Percentiles rank a stretch among this genome's conserved stretches.
These are phyloP conservation scores for Epichloe hybrida DNA, from an alignment of 2,329 filamentous ascomycete species.

Conservation along the genomic window DNA sequence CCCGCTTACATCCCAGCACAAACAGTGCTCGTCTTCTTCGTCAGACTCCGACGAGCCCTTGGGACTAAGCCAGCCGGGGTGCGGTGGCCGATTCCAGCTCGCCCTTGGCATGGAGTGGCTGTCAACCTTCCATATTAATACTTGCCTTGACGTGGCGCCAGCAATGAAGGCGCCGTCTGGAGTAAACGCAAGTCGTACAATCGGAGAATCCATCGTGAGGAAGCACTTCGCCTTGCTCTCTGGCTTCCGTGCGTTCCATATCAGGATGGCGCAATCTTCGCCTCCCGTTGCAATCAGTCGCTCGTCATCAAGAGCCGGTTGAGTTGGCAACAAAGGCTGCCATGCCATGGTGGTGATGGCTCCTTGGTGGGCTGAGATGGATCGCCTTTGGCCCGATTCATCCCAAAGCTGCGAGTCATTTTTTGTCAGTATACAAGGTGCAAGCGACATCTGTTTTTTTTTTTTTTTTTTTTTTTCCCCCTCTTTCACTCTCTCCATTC, in stretches of 20 bases:
- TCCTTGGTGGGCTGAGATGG: constrained; percentile 46
- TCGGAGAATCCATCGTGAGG: constrained; percentile 45
- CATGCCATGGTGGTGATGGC: constrained; percentile 44
- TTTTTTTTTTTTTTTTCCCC: rapidly evolving
- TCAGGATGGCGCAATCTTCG: constrained; percentile 47
- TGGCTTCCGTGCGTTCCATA: constrained; percentile 45
- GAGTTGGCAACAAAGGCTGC: constrained; percentile 37
- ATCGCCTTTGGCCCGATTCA: constrained; percentile 35
- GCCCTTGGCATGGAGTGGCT: constrained; percentile 44
- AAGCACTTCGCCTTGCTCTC: constrained; percentile 44
- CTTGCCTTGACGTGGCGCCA: constrained; percentile 42
- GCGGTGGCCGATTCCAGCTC: constrained; percentile 41
- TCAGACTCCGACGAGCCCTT: constrained; percentile 37
- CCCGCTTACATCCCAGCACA: constrained; percentile 49
- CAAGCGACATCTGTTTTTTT: not conserved
- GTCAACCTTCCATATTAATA: constrained; percentile 53
- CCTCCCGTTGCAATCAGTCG: constrained; percentile 47
- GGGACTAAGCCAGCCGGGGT: constrained; percentile 46
- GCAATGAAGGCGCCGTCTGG: constrained; percentile 51
- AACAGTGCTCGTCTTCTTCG: constrained; percentile 46
- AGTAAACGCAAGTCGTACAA: constrained; percentile 47
- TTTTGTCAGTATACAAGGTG: not conserved
- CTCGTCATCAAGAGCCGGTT: constrained; percentile 30
- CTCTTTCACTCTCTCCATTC: not conserved
- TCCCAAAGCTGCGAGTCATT: constrained; percentile 38